Base-by-base conservation (phyloP, 345 rosid species). In the Raphanus raphanistrum region DNA sequence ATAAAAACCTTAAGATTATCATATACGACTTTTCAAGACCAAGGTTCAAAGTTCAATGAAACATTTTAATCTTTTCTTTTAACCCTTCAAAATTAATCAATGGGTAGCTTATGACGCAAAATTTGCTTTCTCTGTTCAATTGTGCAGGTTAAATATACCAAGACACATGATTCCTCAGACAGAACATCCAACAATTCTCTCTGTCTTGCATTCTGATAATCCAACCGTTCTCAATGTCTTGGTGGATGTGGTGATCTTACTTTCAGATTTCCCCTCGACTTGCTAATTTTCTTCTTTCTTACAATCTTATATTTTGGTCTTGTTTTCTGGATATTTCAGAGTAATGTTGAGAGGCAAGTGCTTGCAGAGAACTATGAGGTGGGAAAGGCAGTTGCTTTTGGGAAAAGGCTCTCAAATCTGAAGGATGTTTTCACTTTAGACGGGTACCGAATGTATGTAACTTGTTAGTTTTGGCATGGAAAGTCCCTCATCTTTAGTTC, bases 21-120 rank as follows among this genome's bases (percentile, higher is more conserved):
- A 91, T 95, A 69, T 93, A 90, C 79, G 95, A 91, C 78, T 95
- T 92, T 84, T 84, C 92, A 54, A 86, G 96, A 84, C 90, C 92
- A 74, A 91, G 94, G 98, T 95, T 81, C 59, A 66, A 68, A 71
- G 29, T 76, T 68, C 55, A 70, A 25, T 27, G 25, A 45, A 15
- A 63, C 70, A 50, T 38, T 66, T 45, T 35, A 6, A 36, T 61
- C 33, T 61, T 76, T 58, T 29, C 5, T 64, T 38, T 32, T 52
- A 67, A 35, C 66, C 48, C 60, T 59, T 15, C 74, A 17, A n/a
- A 45, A 12, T 8, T 35, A 33, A 35, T 74, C 31, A 61, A 43
- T 31, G 27, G 15, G 59, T 65, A 68, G 15, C 65, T 76, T 57
- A 11, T 61, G 35, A 67, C 15, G 3, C 77, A 72, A 69, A n/a